These are phyloP conservation scores for Hypoxylon crocopeplum DNA, from an alignment of 495 filamentous ascomycete species.

Conservation along the genomic window DNA sequence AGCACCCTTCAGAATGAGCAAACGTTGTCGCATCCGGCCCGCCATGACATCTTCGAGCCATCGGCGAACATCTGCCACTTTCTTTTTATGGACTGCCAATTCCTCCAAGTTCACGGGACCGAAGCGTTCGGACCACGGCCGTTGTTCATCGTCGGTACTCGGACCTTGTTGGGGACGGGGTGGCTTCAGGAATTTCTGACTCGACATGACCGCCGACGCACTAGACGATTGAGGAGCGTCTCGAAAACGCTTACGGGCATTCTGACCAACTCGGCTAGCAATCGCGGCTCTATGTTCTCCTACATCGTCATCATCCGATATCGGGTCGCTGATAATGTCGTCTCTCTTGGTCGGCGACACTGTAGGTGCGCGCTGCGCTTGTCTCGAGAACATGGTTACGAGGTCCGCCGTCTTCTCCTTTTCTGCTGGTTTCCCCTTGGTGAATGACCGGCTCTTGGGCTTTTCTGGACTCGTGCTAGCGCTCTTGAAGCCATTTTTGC, in stretches of 20 bases:
- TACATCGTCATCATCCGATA: constrained; percentile 58
- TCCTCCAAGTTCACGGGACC: constrained; percentile 76
- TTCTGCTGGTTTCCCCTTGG: constrained; percentile 45
- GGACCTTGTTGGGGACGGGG: constrained; percentile 20
- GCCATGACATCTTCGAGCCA: constrained; percentile 80
- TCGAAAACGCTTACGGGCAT: constrained; percentile 54
- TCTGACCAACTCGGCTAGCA: constrained; percentile 52
- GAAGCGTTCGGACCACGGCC: constrained; percentile 90
- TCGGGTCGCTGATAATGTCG: constrained; percentile 58
- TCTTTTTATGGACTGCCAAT: constrained; percentile 90
- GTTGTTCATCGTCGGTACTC: constrained; percentile 45
- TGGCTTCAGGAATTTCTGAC: constrained; percentile 50
- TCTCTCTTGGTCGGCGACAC: constrained; percentile 43
- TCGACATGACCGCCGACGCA: constrained; percentile 19
- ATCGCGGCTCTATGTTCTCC: constrained; percentile 46
- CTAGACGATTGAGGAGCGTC: constrained; percentile 27
- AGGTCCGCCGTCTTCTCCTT: constrained; percentile 57
- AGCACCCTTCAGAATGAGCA: constrained; percentile 88
- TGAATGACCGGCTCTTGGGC: constrained; percentile 36
- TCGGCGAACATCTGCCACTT: constrained; percentile 80
- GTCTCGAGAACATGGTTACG: constrained; percentile 59
- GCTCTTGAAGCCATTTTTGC: constrained; percentile 42
- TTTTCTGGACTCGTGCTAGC: constrained; percentile 61
- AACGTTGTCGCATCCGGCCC: constrained; percentile 67
- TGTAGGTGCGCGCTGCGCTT: constrained; percentile 51